Evolutionary conservation across 768 basidiomycete species (phyloP).

Genomic region (Exidia glandulosa): DNA sequence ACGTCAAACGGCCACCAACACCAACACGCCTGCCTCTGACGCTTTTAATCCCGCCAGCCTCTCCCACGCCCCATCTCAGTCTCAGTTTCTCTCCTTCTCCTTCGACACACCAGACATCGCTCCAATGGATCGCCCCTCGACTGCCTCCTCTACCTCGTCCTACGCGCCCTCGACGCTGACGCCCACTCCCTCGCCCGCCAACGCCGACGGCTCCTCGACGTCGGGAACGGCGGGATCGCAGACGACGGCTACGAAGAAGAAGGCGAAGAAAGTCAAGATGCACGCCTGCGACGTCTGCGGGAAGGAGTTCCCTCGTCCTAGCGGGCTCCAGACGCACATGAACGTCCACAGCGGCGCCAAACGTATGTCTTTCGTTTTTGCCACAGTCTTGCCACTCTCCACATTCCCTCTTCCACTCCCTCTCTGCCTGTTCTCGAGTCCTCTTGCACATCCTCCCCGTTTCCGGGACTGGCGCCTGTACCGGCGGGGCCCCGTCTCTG

Average conservation of each 20-base stretch:
- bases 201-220: neutral
- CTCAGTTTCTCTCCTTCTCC: neutral
- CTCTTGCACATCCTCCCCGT: too few species aligned
- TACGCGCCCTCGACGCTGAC: neutral
- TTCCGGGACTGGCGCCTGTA: too few species aligned
- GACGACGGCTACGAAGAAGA: constrained; percentile 11
- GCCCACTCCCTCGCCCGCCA: neutral
- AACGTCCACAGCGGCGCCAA: constrained; percentile 42
- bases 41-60: too few species aligned
- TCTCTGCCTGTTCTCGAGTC: too few species aligned
- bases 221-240: constrained; percentile 7
- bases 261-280: constrained; percentile 39
- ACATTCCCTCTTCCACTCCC: neutral
- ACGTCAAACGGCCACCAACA: too few species aligned
- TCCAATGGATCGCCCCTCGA: neutral
- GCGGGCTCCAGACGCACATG: constrained; percentile 48
- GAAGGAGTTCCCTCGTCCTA: constrained; percentile 46
- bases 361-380: constrained; percentile 26
- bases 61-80: too few species aligned
- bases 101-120: neutral
- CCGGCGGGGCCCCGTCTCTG: too few species aligned
- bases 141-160: neutral
- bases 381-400: neutral
- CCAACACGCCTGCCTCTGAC: too few species aligned
- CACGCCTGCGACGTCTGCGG: constrained; percentile 39